phyloP scores from a whole-genome alignment of 768 basidiomycete species.

The Lactarius trivialis region DNA sequence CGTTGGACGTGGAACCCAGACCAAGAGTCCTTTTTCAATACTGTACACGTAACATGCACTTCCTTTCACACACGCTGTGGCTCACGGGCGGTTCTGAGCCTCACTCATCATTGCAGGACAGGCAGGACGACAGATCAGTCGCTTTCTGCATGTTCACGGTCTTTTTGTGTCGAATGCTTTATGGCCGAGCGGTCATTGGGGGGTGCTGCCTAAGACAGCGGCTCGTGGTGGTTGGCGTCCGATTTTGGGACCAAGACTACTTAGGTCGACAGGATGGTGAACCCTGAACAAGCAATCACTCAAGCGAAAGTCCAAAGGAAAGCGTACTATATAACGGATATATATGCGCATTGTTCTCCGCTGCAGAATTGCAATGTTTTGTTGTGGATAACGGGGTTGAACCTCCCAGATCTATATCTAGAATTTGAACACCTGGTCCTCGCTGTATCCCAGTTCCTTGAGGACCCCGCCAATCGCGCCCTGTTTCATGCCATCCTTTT shows the following conservation, averaged over 20 bases:
- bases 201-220: not conserved
- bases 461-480: constrained; percentile 77
- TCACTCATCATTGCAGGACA: not conserved
- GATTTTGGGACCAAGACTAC: not conserved
- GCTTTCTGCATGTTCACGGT: not conserved
- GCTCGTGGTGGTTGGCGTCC: not conserved
- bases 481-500: constrained; percentile 85
- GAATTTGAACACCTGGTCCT: constrained; percentile 61
- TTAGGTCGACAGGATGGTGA: not conserved
- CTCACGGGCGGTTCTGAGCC: not conserved
- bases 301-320: not conserved
- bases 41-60: not conserved
- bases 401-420: constrained; percentile 3
- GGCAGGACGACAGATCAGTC: not conserved
- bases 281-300: not conserved
- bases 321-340: not conserved
- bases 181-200: not conserved
- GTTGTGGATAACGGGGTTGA: not conserved
- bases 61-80: not conserved
- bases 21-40: too few relatives aligned
- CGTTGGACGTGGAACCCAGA: not conserved
- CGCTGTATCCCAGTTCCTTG: constrained; percentile 78
- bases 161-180: not conserved
- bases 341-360: not conserved
- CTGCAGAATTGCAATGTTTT: not conserved